Base-by-base conservation (phyloP, 768 basidiomycete genomes). In the Dacryopinax primogenitus region DNA sequence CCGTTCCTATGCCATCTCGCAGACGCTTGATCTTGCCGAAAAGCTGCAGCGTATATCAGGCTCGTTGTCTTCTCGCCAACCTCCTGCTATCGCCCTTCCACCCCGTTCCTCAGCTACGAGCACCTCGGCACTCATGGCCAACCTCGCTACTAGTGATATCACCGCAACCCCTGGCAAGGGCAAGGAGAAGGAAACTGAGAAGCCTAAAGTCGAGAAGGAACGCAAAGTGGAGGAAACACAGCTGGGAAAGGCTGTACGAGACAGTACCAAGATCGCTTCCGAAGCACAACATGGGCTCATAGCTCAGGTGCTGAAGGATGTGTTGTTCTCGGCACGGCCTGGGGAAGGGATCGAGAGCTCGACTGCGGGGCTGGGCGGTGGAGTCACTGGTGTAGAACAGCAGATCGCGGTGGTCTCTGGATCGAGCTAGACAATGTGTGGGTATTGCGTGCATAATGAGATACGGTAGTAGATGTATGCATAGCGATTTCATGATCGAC, bases 221-320 rank as follows among this genome's bases (percentile, higher is more conserved):
- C 85, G 86, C 80, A 88, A 90, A 78, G 92, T 88, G 69, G 91
- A 93, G 69, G 91, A 93, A 63, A 92, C 86, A 65, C 85, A 89
- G 67, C 79, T 98, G 28, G 81, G 82, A 18, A 94, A 93, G 79
- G 86, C 86, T n/a, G 89, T 94, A 30, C 87, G 86, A 74, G 95
- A 99, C 70, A 97, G 94, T 73, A 86, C 84, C 39, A 92, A 89
- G 71, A 91, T 97, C 64, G 86, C 92, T 0, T 82, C 86, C 2
- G 93, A 97, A 72, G 90, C 90, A 0, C 92, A 95, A 69, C 93
- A 97, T 69, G 94, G 92, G 1, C 83, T 98, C 64, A 92, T 96
- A 67, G 81, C 92, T 1, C 94, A 97, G 72, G 85, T 95, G 3
- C 81, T 98, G 72, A 97, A 98, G 73, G 92, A 95, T 68, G 82